Percentiles rank a stretch among this genome's conserved stretches.
These are phyloP conservation scores for Lolium multiflorum DNA, from an alignment of 176 grass and related monocot genomes.

Conservation along the genomic window DNA sequence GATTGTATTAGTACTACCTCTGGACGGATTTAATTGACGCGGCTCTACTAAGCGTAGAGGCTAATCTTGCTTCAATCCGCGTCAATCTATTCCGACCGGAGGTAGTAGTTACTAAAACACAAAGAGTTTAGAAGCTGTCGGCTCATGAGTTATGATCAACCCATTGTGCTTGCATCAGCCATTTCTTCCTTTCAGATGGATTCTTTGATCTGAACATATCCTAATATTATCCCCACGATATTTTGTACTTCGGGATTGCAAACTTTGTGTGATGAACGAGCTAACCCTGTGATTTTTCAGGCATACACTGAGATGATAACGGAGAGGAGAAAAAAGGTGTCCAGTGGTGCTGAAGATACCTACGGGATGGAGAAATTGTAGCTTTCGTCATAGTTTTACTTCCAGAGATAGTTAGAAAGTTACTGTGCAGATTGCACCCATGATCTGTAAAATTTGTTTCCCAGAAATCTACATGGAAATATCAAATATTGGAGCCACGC, in stretches of 20 bases:
- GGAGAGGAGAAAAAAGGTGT: conserved; percentile 80
- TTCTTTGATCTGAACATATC: not conserved
- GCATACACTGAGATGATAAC: conserved; percentile 93
- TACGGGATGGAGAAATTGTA: conserved; percentile 69
- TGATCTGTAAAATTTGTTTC: conserved; percentile 18
- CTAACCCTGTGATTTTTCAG: conserved; percentile 46
- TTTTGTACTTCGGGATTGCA: not conserved
- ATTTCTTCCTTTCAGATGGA: not conserved
- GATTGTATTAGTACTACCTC: not conserved
- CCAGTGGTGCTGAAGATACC: conserved; percentile 90
- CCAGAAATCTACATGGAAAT: not conserved
- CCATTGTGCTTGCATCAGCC: not conserved
- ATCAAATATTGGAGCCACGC: not conserved
- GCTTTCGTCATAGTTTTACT: not conserved
- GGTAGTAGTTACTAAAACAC: not conserved
- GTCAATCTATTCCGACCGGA: no score
- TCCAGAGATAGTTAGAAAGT: conserved; percentile 30
- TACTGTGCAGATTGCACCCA: not conserved
- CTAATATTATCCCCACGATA: not conserved
- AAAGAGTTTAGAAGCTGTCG: not conserved
- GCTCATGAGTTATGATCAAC: not conserved
- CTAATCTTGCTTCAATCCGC: no score
- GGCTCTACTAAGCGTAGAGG: no score
- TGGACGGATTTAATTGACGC: no score
- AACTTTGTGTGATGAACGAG: not conserved